Evolutionary conservation across 441 rosid species (phyloP).

Genomic region (Gossypium gossypioides): DNA sequence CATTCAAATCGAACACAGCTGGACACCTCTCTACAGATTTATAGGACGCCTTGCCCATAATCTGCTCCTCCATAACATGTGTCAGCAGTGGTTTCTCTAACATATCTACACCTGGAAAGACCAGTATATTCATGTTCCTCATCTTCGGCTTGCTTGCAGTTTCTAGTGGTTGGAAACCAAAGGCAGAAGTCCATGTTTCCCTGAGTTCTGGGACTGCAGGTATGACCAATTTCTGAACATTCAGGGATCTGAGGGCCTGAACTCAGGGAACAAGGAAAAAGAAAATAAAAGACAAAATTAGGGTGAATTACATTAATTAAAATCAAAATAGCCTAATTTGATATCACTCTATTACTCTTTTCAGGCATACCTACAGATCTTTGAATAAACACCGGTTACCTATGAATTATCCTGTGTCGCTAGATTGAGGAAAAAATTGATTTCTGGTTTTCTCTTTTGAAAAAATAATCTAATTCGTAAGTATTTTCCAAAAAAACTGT

Average conservation of each 20-base stretch:
- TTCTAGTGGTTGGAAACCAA: conserved; percentile 61
- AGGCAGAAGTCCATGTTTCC: conserved; percentile 82
- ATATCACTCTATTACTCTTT: conserved; percentile 3
- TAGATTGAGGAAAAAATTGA: neutral
- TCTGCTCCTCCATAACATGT: conserved; percentile 11
- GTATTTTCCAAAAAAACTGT: neutral
- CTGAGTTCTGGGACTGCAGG: conserved; percentile 84
- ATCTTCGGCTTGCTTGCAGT: conserved; percentile 34
- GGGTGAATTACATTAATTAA: neutral
- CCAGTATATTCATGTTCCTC: conserved; percentile 62
- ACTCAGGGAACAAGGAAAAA: conserved; percentile 5
- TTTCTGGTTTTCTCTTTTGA: neutral
- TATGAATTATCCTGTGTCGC: neutral
- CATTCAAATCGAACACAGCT: conserved; percentile 26
- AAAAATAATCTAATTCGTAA: neutral
- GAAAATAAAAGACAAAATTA: neutral
- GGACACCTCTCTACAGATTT: conserved; percentile 21
- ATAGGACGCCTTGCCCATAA: conserved; percentile 19
- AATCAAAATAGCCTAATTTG: neutral
- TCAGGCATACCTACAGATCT: neutral
- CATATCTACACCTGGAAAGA: conserved; percentile 88
- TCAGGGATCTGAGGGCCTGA: conserved; percentile 67
- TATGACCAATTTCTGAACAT: conserved; percentile 73
- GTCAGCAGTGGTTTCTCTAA: conserved; percentile 53
- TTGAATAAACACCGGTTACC: neutral